Evolutionary conservation across 441 rosid genomes (phyloP).

Genomic region (Geranium incanum): DNA sequence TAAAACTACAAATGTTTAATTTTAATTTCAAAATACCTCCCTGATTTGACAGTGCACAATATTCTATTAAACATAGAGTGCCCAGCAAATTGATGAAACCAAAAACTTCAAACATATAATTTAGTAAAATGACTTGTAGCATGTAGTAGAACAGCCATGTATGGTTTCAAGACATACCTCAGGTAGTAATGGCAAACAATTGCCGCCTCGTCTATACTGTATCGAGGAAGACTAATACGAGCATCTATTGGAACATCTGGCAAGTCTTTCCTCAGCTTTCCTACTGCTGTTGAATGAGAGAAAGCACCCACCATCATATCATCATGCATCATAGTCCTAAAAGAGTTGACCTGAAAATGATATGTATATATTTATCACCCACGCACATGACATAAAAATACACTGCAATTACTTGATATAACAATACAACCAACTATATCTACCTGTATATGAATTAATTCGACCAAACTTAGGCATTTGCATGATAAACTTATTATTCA

Average conservation of each 20-base stretch:
- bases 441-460: not conserved
- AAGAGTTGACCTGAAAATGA: slow-evolving; percentile 72
- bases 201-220: slow-evolving; percentile 72
- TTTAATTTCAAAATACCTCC: not conserved
- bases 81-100: not conserved
- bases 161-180: slow-evolving; percentile 41
- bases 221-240: slow-evolving; percentile 61
- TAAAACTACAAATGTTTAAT: not conserved
- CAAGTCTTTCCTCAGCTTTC: slow-evolving; percentile 75
- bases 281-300: slow-evolving; percentile 94
- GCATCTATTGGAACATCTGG: slow-evolving; percentile 86
- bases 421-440: not conserved
- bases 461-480: not conserved
- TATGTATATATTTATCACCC: not conserved
- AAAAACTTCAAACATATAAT: not conserved
- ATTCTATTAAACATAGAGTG: not conserved
- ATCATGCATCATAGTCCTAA: slow-evolving; percentile 81
- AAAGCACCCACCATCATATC: slow-evolving; percentile 95
- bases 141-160: not conserved
- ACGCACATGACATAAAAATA: not conserved
- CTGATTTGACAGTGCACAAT: not conserved
- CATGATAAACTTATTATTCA: not conserved
- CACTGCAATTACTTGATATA: not conserved
- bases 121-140: not conserved
- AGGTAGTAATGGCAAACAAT: slow-evolving; percentile 82